Conservation (phyloP, 805 yeast genomes). For the Starmerella sp. region DNA sequence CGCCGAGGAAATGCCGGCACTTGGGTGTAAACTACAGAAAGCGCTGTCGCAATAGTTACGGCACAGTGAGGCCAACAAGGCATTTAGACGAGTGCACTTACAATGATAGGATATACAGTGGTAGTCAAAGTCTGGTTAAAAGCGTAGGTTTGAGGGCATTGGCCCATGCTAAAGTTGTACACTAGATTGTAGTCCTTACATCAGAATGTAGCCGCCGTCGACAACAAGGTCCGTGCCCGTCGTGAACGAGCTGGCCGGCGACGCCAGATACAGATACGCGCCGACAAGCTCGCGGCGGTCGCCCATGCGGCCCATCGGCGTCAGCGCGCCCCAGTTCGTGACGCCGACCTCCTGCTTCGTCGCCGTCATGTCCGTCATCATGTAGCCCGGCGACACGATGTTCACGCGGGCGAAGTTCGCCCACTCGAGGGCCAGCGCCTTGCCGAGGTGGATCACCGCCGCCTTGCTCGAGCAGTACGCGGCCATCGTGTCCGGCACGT, state of each 20-base stretch:
- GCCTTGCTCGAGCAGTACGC: constrained; percentile 81
- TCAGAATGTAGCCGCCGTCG: constrained; percentile 65
- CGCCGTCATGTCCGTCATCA: constrained; percentile 54
- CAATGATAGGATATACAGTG: no score
- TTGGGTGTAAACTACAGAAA: no score
- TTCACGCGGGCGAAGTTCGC: constrained; percentile 72
- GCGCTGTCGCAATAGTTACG: no score
- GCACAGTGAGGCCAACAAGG: no score
- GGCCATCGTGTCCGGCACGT: constrained; percentile 78
- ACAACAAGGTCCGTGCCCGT: constrained; percentile 67
- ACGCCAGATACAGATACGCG: constrained; percentile 67
- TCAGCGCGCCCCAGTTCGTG: constrained; percentile 36
- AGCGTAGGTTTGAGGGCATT: no score
- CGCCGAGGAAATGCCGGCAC: no score
- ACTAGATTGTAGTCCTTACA: constrained; percentile 24
- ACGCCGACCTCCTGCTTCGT: constrained; percentile 36
- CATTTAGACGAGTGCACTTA: no score
- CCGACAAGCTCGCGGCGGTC: constrained; percentile 63
- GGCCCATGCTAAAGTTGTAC: no score
- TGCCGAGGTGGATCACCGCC: constrained; percentile 62
- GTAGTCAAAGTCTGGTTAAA: no score
- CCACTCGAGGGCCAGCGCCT: constrained; percentile 80
- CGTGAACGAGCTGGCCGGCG: constrained; percentile 69
- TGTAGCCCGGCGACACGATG: constrained; percentile 74
- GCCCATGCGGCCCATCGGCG: constrained; percentile 43